Evolutionary conservation across 306 rosid genomes (phyloP).

Genomic region (Canavalia gladiata): DNA sequence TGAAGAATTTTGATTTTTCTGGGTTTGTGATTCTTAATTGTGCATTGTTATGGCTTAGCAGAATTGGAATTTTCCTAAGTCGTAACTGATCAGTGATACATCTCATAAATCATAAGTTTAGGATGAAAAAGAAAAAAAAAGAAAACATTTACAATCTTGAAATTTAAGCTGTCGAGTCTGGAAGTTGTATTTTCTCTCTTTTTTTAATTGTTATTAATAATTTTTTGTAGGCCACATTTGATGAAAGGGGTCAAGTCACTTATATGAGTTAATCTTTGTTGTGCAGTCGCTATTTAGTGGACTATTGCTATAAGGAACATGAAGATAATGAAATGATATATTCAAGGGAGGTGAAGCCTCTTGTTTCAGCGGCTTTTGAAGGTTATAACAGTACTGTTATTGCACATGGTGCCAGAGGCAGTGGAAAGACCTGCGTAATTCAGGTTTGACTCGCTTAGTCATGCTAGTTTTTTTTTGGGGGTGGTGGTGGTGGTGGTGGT

Average conservation of each 20-base stretch:
- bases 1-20: background rate
- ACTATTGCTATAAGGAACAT: conserved; percentile 69
- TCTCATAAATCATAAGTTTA: background rate
- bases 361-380: conserved; percentile 69
- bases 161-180: background rate
- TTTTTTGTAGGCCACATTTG: conserved; percentile 7
- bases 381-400: conserved; percentile 80
- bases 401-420: conserved; percentile 86
- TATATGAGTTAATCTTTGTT: background rate
- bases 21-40: conserved; percentile 1
- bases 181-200: background rate
- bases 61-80: background rate
- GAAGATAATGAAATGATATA: conserved; percentile 69
- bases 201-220: background rate
- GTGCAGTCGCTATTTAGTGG: conserved; percentile 71
- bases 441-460: conserved; percentile 65
- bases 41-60: background rate
- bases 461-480: background rate
- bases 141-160: background rate
- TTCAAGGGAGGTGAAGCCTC: conserved; percentile 73
- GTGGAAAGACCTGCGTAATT: conserved; percentile 79
- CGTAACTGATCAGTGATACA: conserved; percentile 1
- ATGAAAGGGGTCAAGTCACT: conserved; percentile 2
- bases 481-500: background rate
- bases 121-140: background rate